Percentiles rank a stretch among this genome's conserved stretches.
Evolutionary conservation across 441 rosid genomes (phyloP).

Genomic region (Geranium incanum): DNA sequence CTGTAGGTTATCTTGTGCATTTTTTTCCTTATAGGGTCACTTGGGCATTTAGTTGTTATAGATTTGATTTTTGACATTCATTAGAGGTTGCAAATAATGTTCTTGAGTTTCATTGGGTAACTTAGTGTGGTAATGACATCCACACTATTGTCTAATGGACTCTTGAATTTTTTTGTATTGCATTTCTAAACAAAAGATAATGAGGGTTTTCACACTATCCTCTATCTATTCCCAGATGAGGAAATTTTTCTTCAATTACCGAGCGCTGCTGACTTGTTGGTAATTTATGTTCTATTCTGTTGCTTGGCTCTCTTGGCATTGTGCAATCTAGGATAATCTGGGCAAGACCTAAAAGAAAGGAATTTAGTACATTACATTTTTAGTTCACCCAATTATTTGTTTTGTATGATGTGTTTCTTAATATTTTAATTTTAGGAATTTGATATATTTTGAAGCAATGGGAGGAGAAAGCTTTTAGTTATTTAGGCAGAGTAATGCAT

Average conservation of each 20-base stretch:
- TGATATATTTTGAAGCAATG: slow-evolving; percentile 34
- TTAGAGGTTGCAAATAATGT: background rate
- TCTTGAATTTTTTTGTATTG: background rate
- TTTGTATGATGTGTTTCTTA: slow-evolving; percentile 3
- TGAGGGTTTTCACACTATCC: background rate
- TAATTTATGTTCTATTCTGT: background rate
- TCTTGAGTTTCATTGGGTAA: background rate
- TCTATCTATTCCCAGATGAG: background rate
- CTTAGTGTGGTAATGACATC: background rate
- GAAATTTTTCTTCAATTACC: background rate
- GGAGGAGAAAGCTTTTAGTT: slow-evolving; percentile 31
- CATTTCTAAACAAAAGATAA: background rate
- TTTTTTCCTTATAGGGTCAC: background rate
- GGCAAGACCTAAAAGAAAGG: background rate
- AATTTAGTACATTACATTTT: background rate
- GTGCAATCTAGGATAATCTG: background rate
- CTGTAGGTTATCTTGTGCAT: background rate
- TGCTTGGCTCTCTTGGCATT: background rate
- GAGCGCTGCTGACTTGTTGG: slow-evolving; percentile 7
- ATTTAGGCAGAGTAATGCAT: slow-evolving; percentile 54
- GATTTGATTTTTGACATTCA: background rate
- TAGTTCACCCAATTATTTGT: background rate
- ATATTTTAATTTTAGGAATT: slow-evolving; percentile 17
- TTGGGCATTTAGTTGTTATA: slow-evolving; percentile 9
- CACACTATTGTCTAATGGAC: slow-evolving; percentile 10